Evolutionary conservation across 805 yeast species (phyloP).

Genomic region (Sugiyamaella marilandica): DNA sequence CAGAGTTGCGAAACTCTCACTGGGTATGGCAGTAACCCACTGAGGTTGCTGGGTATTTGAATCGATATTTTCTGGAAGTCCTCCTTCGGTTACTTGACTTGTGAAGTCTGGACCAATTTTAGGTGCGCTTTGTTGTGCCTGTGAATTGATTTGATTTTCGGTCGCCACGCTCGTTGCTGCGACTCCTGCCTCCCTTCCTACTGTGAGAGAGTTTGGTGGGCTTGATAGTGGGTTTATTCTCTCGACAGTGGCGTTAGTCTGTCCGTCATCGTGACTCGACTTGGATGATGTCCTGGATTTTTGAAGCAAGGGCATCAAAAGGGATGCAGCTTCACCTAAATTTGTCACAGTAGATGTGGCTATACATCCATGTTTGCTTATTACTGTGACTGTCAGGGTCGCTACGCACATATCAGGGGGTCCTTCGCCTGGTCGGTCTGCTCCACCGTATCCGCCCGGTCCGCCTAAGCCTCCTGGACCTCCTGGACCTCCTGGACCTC

Average conservation of each 20-base stretch:
- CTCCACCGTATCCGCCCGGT: constrained; percentile 7
- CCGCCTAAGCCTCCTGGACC: constrained; percentile 6
- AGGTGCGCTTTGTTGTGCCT: too few relatives aligned
- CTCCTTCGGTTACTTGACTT: too few relatives aligned
- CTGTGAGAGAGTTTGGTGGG: not conserved
- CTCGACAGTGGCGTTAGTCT: not conserved
- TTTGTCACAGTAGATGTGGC: constrained; percentile 3
- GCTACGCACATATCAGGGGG: not conserved
- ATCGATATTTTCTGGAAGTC: too few relatives aligned
- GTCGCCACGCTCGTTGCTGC: constrained; percentile 2
- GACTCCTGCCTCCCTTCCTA: not conserved
- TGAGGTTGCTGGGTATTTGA: too few relatives aligned
- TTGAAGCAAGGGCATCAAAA: not conserved
- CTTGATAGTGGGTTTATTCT: not conserved
- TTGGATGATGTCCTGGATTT: not conserved
- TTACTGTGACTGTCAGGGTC: not conserved
- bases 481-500: constrained; percentile 8
- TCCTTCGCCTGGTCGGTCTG: constrained; percentile 2
- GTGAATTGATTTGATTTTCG: not conserved
- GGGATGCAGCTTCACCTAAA: constrained; percentile 4
- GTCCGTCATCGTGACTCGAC: too few relatives aligned
- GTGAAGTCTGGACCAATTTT: too few relatives aligned
- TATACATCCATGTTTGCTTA: not conserved
- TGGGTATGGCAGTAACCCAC: too few relatives aligned
- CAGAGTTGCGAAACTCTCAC: too few relatives aligned